Conservation (phyloP, 179 eudicot species). For the Vitellaria paradoxa region DNA sequence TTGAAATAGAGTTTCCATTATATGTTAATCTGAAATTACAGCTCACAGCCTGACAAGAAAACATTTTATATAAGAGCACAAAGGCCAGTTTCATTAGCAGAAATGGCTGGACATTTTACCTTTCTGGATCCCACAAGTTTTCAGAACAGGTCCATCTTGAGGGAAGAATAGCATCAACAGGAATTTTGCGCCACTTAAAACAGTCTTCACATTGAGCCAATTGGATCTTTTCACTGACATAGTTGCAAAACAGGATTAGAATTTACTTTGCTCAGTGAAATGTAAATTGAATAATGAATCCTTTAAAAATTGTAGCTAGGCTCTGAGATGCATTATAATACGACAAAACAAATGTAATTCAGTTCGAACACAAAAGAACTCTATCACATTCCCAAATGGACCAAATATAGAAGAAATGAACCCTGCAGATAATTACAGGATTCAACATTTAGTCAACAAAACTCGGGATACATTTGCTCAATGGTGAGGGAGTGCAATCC, state of each 20-base stretch:
- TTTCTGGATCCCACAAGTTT: constrained; percentile 54
- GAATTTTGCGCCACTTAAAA: constrained; percentile 69
- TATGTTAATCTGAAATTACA: not conserved
- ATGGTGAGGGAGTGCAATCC: not conserved
- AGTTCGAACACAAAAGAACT: not conserved
- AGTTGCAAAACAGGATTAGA: constrained; percentile 1
- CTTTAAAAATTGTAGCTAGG: not conserved
- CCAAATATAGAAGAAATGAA: not conserved
- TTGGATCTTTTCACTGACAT: constrained; percentile 39
- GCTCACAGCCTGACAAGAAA: not conserved
- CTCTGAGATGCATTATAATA: not conserved
- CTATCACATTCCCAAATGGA: not conserved
- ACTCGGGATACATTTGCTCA: not conserved
- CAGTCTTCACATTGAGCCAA: constrained; percentile 74
- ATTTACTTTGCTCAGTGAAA: not conserved
- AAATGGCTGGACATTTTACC: constrained; percentile 32
- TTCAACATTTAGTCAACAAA: not conserved
- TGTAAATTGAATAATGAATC: too few relatives aligned
- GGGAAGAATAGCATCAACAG: constrained; percentile 44
- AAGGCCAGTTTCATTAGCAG: not conserved
- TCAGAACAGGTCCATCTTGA: constrained; percentile 59
- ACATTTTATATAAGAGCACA: not conserved
- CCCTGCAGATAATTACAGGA: not conserved
- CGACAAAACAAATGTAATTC: not conserved
- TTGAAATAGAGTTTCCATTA: not conserved